Conservation (phyloP, 768 basidiomycete species). For the Tricholoma sp. region DNA sequence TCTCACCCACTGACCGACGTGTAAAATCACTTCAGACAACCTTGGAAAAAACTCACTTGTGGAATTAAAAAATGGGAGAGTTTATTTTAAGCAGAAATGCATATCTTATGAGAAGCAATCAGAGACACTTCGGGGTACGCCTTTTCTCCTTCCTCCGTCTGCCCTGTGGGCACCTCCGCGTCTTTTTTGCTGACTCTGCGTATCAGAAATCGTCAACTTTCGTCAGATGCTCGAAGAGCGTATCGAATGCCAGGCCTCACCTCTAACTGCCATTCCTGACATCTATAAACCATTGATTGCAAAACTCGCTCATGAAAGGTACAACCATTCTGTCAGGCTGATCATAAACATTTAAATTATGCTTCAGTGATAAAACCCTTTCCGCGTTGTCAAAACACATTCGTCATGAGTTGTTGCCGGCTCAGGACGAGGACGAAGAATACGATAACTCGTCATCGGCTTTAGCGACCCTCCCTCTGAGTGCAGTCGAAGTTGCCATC, state of each 20-base stretch:
- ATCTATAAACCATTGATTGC: constrained; percentile 72
- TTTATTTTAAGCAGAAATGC: constrained; percentile 70
- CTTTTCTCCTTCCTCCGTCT: constrained; percentile 1
- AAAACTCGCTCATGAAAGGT: constrained; percentile 87
- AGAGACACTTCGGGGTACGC: constrained; percentile 75
- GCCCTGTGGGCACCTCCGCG: constrained; percentile 1
- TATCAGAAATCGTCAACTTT: constrained; percentile 69
- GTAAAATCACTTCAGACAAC: constrained; percentile 28
- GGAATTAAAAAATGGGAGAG: constrained; percentile 74
- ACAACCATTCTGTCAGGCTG: constrained; percentile 7
- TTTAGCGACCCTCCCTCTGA: constrained; percentile 38
- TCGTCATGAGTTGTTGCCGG: constrained; percentile 62
- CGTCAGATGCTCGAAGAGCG: constrained; percentile 63
- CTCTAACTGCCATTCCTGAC: constrained; percentile 58
- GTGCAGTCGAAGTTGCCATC: constrained; percentile 62
- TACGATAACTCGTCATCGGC: constrained; percentile 32
- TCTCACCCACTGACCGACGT: constrained; percentile 18
- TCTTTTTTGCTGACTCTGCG: constrained; percentile 2
- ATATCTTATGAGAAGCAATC: constrained; percentile 72
- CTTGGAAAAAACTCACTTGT: constrained; percentile 39
- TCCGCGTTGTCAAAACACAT: constrained; percentile 61
- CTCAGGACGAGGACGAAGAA: constrained; percentile 52
- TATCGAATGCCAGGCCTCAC: constrained; percentile 38
- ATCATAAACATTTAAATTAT: neutral
- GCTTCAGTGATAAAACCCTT: constrained; percentile 65